Evolutionary conservation across 257 asterid species (phyloP), one percentile per base, ranked within the genome.

Genomic region (Mitragyna speciosa): DNA sequence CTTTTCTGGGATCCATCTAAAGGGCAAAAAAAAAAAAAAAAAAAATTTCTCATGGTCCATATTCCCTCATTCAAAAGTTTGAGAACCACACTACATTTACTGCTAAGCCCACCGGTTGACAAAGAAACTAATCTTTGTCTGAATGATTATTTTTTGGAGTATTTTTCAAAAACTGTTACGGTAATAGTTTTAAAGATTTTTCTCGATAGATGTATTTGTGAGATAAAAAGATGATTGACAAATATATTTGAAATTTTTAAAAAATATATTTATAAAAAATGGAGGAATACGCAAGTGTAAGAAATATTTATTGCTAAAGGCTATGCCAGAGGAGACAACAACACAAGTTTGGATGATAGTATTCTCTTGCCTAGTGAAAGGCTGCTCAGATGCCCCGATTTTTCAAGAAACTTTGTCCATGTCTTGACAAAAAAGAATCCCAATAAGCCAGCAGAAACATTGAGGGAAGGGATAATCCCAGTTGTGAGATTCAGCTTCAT

Each of bases 281-380:
- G n/a, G n/a, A n/a, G n/a, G n/a, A n/a, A n/a, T n/a, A n/a, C n/a
- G n/a, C n/a, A n/a, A 65, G 66, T 24, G 30, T 36, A 10, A 2
- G n/a, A 39, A n/a, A 7, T 0, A 74, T 58, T 30, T 76, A 95
- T 98, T 98, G 87, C 98, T 93, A 85, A 95, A 93, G 79, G 98
- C 98, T 33, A 95, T 93, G 89, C 98, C 98, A 82, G 98, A 91
- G 82, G 89, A 7, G 28, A 98, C 98, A n/a, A 95, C 98, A 26
- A 95, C 98, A 63, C 97, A 93, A 0, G 98, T 94, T 88, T 94
- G 98, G 82, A 94, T 93, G 14, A 94, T 97, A 1, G 97, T 94
- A 69, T 94, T 94, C 83, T 95, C 98, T 79, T 95, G 98, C 75
- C 98, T 65, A 0, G 98, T 95, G 71, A 95, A 93, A 0, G 98